phyloP scores from a whole-genome alignment of 2,329 filamentous ascomycete species.

The Diplocarpon rosae region DNA sequence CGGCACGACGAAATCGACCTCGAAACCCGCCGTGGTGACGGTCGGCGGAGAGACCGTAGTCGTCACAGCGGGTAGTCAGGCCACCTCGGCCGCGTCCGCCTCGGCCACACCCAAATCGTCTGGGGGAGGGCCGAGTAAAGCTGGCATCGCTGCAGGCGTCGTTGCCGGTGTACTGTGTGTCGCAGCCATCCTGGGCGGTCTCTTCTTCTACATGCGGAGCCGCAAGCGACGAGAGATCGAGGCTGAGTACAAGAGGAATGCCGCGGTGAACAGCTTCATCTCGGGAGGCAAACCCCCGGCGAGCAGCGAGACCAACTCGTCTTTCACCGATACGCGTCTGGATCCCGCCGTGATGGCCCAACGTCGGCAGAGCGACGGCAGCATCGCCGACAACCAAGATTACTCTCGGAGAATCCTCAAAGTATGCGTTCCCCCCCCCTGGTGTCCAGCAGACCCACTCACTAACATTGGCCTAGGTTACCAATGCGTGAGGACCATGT shows the following conservation, averaged over 20 bases:
- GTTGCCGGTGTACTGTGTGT: constrained; percentile 67
- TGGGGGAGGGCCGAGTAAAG: constrained; percentile 34
- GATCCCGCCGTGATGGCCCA: constrained; percentile 75
- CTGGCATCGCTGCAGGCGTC: constrained; percentile 75
- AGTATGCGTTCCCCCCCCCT: constrained; percentile 42
- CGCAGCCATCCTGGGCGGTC: constrained; percentile 54
- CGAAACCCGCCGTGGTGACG: constrained; percentile 21
- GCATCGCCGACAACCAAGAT: constrained; percentile 93
- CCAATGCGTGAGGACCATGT: constrained; percentile 42
- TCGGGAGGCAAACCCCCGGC: constrained; percentile 50
- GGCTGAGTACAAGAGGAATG: constrained; percentile 74
- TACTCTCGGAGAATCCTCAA: constrained; percentile 93
- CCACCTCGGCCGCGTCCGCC: constrained; percentile 3
- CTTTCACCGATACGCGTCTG: constrained; percentile 71
- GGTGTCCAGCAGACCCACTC: neutral
- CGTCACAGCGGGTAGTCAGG: constrained; percentile 19
- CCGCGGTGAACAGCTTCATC: constrained; percentile 68
- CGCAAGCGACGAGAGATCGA: constrained; percentile 68
- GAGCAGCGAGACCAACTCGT: constrained; percentile 46
- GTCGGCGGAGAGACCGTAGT: constrained; percentile 23
- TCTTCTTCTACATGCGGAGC: constrained; percentile 64
- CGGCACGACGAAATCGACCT: constrained; percentile 11
- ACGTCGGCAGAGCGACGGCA: constrained; percentile 81
- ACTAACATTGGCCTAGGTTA: constrained; percentile 34
- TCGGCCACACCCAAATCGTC: constrained; percentile 4